Evolutionary conservation across 73 alveolate species (phyloP).

Genomic region (Effrenium voratum): DNA sequence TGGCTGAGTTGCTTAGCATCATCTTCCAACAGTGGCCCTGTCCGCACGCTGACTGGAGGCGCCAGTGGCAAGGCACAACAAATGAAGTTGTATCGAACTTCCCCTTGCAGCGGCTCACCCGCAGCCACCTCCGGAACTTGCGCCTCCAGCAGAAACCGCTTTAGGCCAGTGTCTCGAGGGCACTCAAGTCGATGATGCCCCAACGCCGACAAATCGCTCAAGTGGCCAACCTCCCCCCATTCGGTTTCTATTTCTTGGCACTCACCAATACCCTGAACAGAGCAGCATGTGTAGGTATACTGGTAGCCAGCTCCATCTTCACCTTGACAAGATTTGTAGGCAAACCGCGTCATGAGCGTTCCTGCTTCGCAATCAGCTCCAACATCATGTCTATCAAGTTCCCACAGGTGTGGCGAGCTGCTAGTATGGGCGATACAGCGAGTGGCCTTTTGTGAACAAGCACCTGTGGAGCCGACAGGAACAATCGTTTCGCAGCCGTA

Average conservation of each 20-base stretch:
- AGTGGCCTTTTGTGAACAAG: too few relatives aligned
- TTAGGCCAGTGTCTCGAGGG: slow-evolving; percentile 29
- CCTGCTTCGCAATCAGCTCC: slow-evolving; percentile 16
- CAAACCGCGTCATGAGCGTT: slow-evolving; percentile 4
- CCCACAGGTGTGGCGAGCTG: slow-evolving; percentile 33
- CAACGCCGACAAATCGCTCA: slow-evolving; percentile 31
- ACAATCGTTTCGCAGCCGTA: slow-evolving; percentile 22
- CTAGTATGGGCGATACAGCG: slow-evolving; percentile 11
- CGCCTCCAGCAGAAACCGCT: slow-evolving; percentile 30
- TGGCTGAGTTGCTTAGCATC: background rate
- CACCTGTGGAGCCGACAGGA: too few relatives aligned
- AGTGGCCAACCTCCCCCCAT: slow-evolving; percentile 19
- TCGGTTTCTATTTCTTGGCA: slow-evolving; percentile 12
- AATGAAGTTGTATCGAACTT: slow-evolving; percentile 23
- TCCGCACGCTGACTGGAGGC: slow-evolving; percentile 24
- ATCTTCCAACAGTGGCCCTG: slow-evolving; percentile 25
- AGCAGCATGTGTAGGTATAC: slow-evolving; percentile 18
- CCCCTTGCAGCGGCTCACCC: slow-evolving; percentile 8
- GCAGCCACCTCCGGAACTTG: slow-evolving; percentile 33
- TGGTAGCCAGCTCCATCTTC: slow-evolving; percentile 41
- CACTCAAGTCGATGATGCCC: slow-evolving; percentile 18
- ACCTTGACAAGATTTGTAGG: background rate
- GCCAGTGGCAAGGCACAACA: slow-evolving; percentile 24
- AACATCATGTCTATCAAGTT: slow-evolving; percentile 30
- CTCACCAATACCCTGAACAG: slow-evolving; percentile 25